A percentile compares a stretch with the other conserved stretches of the same genome.
phyloP scores from a whole-genome alignment of 2,329 filamentous ascomycete genomes.

The Fusarium anguioides region DNA sequence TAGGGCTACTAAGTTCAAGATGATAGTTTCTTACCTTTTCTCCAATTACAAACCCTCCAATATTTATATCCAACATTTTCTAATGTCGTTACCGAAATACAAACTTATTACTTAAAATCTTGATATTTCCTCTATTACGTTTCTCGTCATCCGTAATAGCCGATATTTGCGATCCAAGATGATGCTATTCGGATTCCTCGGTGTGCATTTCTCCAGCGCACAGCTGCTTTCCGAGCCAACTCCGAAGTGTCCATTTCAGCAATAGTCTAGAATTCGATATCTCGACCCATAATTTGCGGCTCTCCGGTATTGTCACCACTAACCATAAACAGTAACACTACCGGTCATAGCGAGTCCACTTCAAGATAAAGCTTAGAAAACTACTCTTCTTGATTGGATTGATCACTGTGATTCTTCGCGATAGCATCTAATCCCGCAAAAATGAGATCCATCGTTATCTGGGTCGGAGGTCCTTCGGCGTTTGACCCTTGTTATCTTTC shows the following conservation, averaged over 20 bases:
- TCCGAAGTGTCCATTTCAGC: not conserved
- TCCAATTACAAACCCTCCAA: slow-evolving; percentile 52
- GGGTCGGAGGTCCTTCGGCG: slow-evolving; percentile 6
- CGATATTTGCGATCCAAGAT: not conserved
- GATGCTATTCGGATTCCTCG: not conserved
- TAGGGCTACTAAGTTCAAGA: rapidly evolving
- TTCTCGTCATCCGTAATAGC: not conserved
- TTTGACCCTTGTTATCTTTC: not conserved
- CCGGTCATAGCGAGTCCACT: not conserved
- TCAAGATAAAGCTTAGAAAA: slow-evolving; percentile 7
- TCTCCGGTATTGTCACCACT: not conserved
- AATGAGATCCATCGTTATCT: slow-evolving; percentile 3
- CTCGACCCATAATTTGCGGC: slow-evolving; percentile 8
- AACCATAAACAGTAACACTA: not conserved
- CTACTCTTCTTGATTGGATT: not conserved
- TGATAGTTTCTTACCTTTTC: slow-evolving; percentile 56
- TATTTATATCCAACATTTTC: not conserved
- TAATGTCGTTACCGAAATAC: not conserved
- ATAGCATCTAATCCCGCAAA: slow-evolving; percentile 3
- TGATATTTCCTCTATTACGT: not conserved
- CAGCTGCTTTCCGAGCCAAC: not conserved
- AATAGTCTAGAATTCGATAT: not conserved
- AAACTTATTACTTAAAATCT: not conserved
- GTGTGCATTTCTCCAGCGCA: not conserved
- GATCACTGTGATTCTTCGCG: not conserved